phyloP scores from a whole-genome alignment of 2,329 filamentous ascomycete species.

The Fusarium sp. region DNA sequence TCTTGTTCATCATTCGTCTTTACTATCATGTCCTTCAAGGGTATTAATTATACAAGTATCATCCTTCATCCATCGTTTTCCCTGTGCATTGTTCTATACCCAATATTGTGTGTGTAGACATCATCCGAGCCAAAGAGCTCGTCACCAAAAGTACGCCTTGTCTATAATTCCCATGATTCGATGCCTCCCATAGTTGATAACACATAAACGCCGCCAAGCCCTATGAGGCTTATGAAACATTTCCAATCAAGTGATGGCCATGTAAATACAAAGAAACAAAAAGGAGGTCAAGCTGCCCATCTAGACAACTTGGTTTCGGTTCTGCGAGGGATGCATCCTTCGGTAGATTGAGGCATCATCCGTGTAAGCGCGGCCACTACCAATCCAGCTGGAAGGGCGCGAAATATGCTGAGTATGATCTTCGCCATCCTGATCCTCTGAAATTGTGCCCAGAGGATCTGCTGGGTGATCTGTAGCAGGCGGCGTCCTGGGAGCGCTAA shows the following conservation, averaged over 20 bases:
- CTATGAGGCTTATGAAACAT: slow-evolving; percentile 19
- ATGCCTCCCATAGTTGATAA: slow-evolving; percentile 4
- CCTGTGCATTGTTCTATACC: slow-evolving; percentile 21
- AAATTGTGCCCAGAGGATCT: slow-evolving; percentile 50
- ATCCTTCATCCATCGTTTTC: slow-evolving; percentile 17
- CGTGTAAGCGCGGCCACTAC: slow-evolving; percentile 40
- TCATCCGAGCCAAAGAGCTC: slow-evolving; percentile 14
- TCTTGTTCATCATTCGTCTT: slow-evolving; percentile 9
- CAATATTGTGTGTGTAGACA: slow-evolving; percentile 19
- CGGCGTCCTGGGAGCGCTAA: slow-evolving; percentile 64
- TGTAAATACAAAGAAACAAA: background rate
- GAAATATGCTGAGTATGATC: slow-evolving; percentile 41
- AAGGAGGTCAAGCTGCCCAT: background rate
- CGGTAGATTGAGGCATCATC: slow-evolving; percentile 41
- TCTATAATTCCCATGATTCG: slow-evolving; percentile 36
- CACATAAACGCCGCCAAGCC: slow-evolving; percentile 35
- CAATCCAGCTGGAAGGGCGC: slow-evolving; percentile 41
- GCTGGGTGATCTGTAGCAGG: slow-evolving; percentile 50
- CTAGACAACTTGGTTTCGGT: slow-evolving; percentile 37
- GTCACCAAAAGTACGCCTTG: slow-evolving; percentile 24
- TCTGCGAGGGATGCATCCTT: slow-evolving; percentile 37
- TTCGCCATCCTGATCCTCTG: slow-evolving; percentile 48
- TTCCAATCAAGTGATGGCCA: slow-evolving; percentile 19
- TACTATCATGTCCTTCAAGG: slow-evolving; percentile 29
- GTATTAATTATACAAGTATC: slow-evolving; percentile 44